Evolutionary conservation across 768 basidiomycete species (phyloP), one percentile per base, ranked within the genome.

Genomic region (Piloderma croceum): DNA sequence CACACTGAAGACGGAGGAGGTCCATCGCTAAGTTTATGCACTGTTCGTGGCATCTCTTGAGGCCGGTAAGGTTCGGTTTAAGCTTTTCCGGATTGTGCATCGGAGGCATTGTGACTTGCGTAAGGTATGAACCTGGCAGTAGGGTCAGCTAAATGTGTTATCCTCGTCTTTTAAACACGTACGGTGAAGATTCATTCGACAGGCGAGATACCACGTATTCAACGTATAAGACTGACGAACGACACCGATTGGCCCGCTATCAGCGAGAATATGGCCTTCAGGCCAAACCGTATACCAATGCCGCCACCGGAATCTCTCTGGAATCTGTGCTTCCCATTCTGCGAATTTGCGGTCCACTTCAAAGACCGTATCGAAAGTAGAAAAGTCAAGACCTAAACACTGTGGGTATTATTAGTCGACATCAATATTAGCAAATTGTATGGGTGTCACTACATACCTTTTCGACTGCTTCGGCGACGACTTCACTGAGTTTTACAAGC

Each of bases 141-240:
- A n/a, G n/a, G n/a, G n/a, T n/a, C n/a, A n/a, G n/a, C n/a, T n/a
- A n/a, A n/a, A n/a, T n/a, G n/a, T n/a, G n/a, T n/a, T n/a, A n/a
- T n/a, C n/a, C n/a, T n/a, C n/a, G n/a, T n/a, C n/a, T n/a, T n/a
- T n/a, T n/a, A n/a, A n/a, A n/a, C n/a, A 67, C 6, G 68, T 60
- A 15, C 73, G 57, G 48, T 69, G 67, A 3, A 77, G 52, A 43
- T 71, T 74, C 43, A 70, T 59, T 24, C 71, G 64, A 7, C 56
- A 64, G 19, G 66, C 60, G 20, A 72, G 58, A 48, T 70, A 74
- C 70, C 71, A 74, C 10, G 65, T 70, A 18, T 66, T 62, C 20
- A 75, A 60, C 12, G 60, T 63, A 48, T 70, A 66, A 23, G 69
- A 54, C 44, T 74, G 71, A 25, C 62, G 68, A 10, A 62, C 48